A percentile compares a stretch with the other conserved stretches of the same genome.
phyloP scores from a whole-genome alignment of 139 green algal species.

The Tetradesmus obliquus region DNA sequence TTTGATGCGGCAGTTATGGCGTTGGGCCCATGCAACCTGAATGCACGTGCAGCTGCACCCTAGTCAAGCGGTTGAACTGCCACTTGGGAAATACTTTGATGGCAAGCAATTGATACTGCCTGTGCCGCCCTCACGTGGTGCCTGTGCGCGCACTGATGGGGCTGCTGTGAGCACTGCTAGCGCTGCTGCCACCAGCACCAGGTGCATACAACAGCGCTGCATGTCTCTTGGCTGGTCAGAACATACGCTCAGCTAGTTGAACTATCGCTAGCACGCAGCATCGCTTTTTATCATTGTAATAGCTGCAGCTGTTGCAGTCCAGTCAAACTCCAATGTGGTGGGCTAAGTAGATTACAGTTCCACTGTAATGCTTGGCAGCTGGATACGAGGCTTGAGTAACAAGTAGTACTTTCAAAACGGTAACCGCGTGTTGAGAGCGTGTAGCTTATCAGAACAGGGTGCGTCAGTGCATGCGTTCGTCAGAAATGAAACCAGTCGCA shows the following conservation, averaged over 20 bases:
- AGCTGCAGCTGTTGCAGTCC: neutral
- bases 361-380: neutral
- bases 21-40: no score
- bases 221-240: neutral
- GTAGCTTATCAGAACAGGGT: no score
- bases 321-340: neutral
- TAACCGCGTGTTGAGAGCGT: no score
- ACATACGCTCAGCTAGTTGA: neutral
- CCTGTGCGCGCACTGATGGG: constrained; percentile 45
- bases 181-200: neutral
- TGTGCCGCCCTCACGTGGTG: neutral
- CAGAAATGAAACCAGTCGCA: no score
- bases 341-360: neutral
- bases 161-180: constrained; percentile 58
- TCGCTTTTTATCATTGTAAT: neutral
- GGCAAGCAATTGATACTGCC: neutral
- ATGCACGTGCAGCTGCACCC: no score
- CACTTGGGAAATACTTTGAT: no score
- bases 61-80: no score
- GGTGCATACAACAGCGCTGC: neutral
- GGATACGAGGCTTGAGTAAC: no score
- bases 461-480: no score
- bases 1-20: no score
- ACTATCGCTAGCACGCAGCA: neutral
- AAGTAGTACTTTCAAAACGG: no score